phyloP scores from a whole-genome alignment of 1,139 yeast species.

The Debaryomyces sp. region DNA sequence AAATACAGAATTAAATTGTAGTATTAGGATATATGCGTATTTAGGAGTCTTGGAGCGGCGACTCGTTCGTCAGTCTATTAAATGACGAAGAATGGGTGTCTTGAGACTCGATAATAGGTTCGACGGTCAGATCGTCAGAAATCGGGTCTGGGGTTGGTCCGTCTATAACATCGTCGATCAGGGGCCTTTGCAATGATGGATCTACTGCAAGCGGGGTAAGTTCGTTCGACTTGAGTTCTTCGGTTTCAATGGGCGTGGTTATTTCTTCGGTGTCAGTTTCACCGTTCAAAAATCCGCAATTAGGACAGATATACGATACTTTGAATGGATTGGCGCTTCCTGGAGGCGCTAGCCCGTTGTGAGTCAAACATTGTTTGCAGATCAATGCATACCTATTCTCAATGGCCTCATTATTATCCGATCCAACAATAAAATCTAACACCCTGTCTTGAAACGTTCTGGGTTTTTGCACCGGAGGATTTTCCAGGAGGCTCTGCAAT shows the following conservation, averaged over 20 bases:
- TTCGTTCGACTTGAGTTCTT: not conserved
- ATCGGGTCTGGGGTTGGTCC: not conserved
- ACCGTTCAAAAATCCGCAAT: slow-evolving; percentile 67
- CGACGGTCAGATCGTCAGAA: not conserved
- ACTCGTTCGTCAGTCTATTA: not conserved
- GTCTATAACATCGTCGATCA: not conserved
- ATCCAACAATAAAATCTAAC: slow-evolving; percentile 64
- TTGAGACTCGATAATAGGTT: not conserved
- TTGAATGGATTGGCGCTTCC: slow-evolving; percentile 54
- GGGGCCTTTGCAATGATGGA: not conserved
- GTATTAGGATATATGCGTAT: not conserved
- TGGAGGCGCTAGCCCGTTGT: slow-evolving; percentile 85
- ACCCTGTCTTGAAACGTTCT: slow-evolving; percentile 45
- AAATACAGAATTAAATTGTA: not conserved
- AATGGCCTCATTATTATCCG: slow-evolving; percentile 66
- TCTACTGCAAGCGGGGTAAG: not conserved
- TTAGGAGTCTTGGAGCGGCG: not conserved
- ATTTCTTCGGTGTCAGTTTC: slow-evolving; percentile 11
- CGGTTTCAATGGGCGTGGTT: not conserved
- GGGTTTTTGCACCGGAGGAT: slow-evolving; percentile 9
- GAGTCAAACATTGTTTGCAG: slow-evolving; percentile 63
- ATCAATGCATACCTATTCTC: slow-evolving; percentile 72
- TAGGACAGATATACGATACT: slow-evolving; percentile 70
- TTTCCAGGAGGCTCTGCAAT: slow-evolving; percentile 1
- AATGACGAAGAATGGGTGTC: not conserved